Evolutionary conservation across 257 asterid species (phyloP), one percentile per base, ranked within the genome.

Genomic region (Rehmannia glutinosa): DNA sequence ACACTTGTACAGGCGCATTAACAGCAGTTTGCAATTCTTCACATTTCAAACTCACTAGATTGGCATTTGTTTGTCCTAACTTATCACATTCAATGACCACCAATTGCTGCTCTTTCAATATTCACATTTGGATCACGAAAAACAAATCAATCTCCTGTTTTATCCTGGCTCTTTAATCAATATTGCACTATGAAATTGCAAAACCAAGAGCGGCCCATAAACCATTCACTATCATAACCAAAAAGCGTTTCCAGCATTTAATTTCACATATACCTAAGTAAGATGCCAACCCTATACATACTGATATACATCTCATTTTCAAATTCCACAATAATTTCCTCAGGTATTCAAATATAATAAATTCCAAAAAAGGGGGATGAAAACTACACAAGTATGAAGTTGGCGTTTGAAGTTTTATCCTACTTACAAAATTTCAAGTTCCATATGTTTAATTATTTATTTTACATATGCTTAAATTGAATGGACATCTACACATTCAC

Each of bases 31-130:
- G 60, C 60, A 63, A n/a, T 33, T 64, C 43, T 13, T 20, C 55
- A 57, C 41, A 66, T 23, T 39, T 24, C 28, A 41, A 24, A 69
- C 64, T 28, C 12, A 21, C 41, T 25, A 42, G 30, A 61, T 13
- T 32, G 47, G 30, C 19, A 5, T 23, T 56, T 69, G n/a, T 21
- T 68, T 50, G 45, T 49, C 52, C n/a, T n/a, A n/a, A n/a, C n/a
- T 41, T 10, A 52, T 55, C 54, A 30, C 9, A 68, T 24, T 35
- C 62, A 58, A 41, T 30, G 45, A 43, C 51, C 64, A 42, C 25
- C 28, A 25, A 20, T 33, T 59, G 57, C 23, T 38, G 64, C 59
- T 71, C 72, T 8, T 65, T 33, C 55, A 20, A 11, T 15, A 52
- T 45, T 47, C 21, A 23, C 30, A 30, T 61, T 61, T 50, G 21